A percentile compares a stretch with the other conserved stretches of the same genome.
Conservation (phyloP, 2,329 filamentous ascomycete genomes). For the Trichoderma sp. region DNA sequence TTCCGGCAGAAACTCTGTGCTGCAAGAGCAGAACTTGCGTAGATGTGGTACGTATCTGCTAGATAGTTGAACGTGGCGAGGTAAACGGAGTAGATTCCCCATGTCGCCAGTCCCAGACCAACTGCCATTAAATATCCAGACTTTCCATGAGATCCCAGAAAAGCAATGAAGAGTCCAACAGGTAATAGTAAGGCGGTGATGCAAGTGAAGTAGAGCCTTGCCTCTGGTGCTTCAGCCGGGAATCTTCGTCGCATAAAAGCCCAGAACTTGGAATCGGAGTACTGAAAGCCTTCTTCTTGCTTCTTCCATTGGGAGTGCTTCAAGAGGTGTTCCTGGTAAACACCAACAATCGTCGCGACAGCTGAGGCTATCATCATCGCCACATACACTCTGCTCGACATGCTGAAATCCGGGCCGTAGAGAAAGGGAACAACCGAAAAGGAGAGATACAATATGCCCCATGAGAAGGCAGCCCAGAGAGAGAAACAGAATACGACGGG, state of each 20-base stretch:
- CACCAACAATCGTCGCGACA: conserved; percentile 64
- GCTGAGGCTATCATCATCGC: conserved; percentile 66
- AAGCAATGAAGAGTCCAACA: conserved; percentile 62
- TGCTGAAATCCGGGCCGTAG: conserved; percentile 63
- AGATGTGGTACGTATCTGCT: conserved; percentile 80
- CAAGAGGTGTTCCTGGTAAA: conserved; percentile 69
- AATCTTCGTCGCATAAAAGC: conserved; percentile 44
- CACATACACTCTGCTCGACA: conserved; percentile 68
- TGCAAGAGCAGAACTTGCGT: conserved; percentile 80
- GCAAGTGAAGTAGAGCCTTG: conserved; percentile 79
- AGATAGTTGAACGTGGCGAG: conserved; percentile 91
- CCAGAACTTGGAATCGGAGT: conserved; percentile 40
- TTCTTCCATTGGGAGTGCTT: conserved; percentile 39
- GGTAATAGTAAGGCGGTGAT: conserved; percentile 72
- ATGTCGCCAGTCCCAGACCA: conserved; percentile 69
- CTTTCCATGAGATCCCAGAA: conserved; percentile 28
- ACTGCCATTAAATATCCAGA: conserved; percentile 40
- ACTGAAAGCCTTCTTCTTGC: conserved; percentile 24
- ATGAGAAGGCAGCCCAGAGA: conserved; percentile 84
- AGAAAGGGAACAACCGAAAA: conserved; percentile 79
- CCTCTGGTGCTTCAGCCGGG: conserved; percentile 62
- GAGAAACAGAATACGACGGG: conserved; percentile 83
- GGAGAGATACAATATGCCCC: conserved; percentile 83
- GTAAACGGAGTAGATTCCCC: conserved; percentile 84
- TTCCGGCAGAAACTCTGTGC: conserved; percentile 87